Base-by-base conservation (phyloP, 371 early-diverging fungal species). In the Parasitella parasitica region DNA sequence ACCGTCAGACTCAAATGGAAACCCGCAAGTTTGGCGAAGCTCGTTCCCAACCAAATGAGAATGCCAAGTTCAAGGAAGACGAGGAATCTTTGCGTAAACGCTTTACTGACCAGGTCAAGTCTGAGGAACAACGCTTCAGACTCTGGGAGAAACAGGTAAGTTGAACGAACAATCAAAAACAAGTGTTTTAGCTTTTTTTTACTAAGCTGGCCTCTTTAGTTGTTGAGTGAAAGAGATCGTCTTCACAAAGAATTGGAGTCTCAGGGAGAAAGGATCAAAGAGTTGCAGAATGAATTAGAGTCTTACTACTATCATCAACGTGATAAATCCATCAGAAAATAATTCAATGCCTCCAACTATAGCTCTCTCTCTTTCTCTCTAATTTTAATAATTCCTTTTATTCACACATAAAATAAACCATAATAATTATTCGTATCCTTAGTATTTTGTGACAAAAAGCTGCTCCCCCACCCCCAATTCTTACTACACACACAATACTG, bases 181-280 rank as follows among this genome's bases (percentile, higher is more conserved):
- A n/a, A 13, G 28, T 27, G 5, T 5, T 20, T 28, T 49, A 6
- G 11, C n/a, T n/a, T n/a, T n/a, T n/a, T 18, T 43, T 20, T 43
- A 20, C 43, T 43, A 43, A 43, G 3, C 43, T 43, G 4, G 18
- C 20, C 22, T 68, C 87, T 2, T 54, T 34, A 16, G 90, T 80
- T 95, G 12, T 92, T 97, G 78, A 88, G 90, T 67, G 98, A 98
- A 81, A 88, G 98, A 59, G 97, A 96, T 72, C 90, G 96, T 63
- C 85, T 98, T 64, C 97, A 97, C 84, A 91, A 94, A 73, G 97
- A 98, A 63, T 83, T 98, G 61, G 98, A 98, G 76, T 77, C 85
- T 54, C 94, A 95, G 74, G 95, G 97, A 75, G 86, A 85, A 68
- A 83, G 84, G 37, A 90, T 97, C 64, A 95, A 95, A 77, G 86